Percentiles rank a stretch among this genome's conserved stretches.
These are phyloP conservation scores for Funneliformis mosseae DNA, from an alignment of 192 early-diverging fungal genomes.

Conservation along the genomic window DNA sequence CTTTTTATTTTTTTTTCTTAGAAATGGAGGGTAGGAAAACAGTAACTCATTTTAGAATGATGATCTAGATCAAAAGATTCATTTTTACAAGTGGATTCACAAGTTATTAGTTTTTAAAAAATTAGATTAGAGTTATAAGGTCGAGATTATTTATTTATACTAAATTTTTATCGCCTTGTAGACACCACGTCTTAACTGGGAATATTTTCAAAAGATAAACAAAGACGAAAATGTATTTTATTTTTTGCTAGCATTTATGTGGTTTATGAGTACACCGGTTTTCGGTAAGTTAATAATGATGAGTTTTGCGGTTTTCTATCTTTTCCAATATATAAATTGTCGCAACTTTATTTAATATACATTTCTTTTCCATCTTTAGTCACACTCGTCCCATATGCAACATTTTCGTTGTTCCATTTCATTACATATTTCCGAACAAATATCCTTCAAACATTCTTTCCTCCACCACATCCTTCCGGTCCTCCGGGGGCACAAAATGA, in stretches of 20 bases:
- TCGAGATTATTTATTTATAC: not conserved
- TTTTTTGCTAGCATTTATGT: slow-evolving; percentile 67
- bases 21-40: no score
- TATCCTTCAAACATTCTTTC: slow-evolving; percentile 66
- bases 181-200: slow-evolving; percentile 60
- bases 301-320: no score
- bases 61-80: no score
- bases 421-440: slow-evolving; percentile 70
- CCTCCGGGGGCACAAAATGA: slow-evolving; percentile 32
- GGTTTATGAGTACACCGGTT: slow-evolving; percentile 71
- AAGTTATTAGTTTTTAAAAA: no score
- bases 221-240: slow-evolving; percentile 82
- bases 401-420: slow-evolving; percentile 77
- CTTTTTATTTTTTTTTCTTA: no score
- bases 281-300: slow-evolving; percentile 47
- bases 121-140: no score
- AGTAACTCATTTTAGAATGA: no score
- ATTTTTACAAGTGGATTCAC: no score
- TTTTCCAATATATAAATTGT: not conserved
- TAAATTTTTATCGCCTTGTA: slow-evolving; percentile 37
- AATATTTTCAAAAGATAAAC: slow-evolving; percentile 63
- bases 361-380: slow-evolving; percentile 47
- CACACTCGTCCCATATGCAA: slow-evolving; percentile 73
- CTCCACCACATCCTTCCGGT: slow-evolving; percentile 33
- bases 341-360: slow-evolving; percentile 14